A percentile compares a stretch with the other conserved stretches of the same genome.
Conservation (phyloP, 768 basidiomycete species). For the Daedaleopsis sinensis region DNA sequence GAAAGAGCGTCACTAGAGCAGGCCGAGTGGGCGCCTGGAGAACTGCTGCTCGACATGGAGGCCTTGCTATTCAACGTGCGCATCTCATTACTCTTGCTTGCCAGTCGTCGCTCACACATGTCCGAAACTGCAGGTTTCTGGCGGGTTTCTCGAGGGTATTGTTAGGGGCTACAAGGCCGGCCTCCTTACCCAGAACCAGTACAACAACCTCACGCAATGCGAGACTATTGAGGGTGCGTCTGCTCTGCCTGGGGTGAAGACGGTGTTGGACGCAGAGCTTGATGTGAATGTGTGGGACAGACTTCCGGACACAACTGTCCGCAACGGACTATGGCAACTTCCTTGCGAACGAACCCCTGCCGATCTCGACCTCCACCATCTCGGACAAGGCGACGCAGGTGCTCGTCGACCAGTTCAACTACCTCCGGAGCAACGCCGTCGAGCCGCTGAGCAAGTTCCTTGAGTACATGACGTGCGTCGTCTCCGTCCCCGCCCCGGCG, state of each 20-base stretch:
- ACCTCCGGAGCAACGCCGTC: conserved; percentile 86
- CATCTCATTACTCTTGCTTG: neutral
- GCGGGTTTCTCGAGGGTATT: conserved; percentile 80
- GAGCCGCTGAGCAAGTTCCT: conserved; percentile 90
- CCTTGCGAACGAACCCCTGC: conserved; percentile 93
- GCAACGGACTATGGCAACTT: conserved; percentile 99
- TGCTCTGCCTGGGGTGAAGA: neutral
- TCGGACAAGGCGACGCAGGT: conserved; percentile 95
- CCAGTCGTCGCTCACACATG: conserved; percentile 30
- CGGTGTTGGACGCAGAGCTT: neutral
- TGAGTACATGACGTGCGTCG: conserved; percentile 94
- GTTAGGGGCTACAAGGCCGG: conserved; percentile 94
- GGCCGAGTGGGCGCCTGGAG: conserved; percentile 3
- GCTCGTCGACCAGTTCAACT: conserved; percentile 98
- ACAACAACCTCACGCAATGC: conserved; percentile 94
- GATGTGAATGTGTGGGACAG: conserved; percentile 43
- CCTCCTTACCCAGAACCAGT: conserved; percentile 86
- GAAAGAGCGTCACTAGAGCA: conserved; percentile 10
- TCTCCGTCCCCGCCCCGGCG: neutral
- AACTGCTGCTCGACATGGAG: conserved; percentile 59
- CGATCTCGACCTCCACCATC: conserved; percentile 92
- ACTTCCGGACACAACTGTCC: conserved; percentile 93
- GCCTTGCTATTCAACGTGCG: conserved; percentile 88
- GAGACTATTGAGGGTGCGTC: conserved; percentile 92
- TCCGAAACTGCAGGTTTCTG: conserved; percentile 53